Base-by-base conservation (phyloP, 1,139 yeast species). In the Debaryomyces sp. region DNA sequence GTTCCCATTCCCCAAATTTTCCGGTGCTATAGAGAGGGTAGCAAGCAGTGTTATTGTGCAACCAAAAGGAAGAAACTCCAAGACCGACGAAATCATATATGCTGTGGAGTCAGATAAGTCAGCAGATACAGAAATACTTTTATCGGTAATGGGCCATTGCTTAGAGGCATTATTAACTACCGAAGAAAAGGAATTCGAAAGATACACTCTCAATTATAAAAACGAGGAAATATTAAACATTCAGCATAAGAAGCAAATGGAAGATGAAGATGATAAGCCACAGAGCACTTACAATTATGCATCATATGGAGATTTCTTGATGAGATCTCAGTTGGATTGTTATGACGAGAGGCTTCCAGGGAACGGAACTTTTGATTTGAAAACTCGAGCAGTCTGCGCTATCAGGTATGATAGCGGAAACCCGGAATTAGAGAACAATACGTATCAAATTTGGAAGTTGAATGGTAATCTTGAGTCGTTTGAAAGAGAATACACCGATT, bases 291-390 rank as follows among this genome's bases (percentile, higher is more conserved):
- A 91, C 61, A 94, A 91, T 61, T 91, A 89, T 66, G 84, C 96
- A 4, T 69, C 74, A 32, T 72, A 81, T 51, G 92, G 86, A 1
- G 76, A 78, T 38, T 88, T 94, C 55, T 64, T 94, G 24, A 78
- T 94, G 82, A 75, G 99, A 55, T 92, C 98, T 0, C 99, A 94
- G 65, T 75, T 94, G 51, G 99, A 94, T 67, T 91, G 97, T 54
- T 75, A 77, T 53, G 94, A 90, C 63, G 70, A 76, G 0, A 68
- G 89, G 30, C 71, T 94, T 23, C 97, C 98, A 0, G 96, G 96
- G 0, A 85, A 87, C 10, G 98, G 98, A 0, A 85, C 91, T 0
- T 94, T 94, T 73, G 99, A 94, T 67, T 73, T 94, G 50, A 94
- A 94, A 59, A 89, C 97, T 0, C 73, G 99, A 52, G 98, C 98